phyloP scores from a whole-genome alignment of 75 land plant genomes.

The Gnetum montanum region DNA sequence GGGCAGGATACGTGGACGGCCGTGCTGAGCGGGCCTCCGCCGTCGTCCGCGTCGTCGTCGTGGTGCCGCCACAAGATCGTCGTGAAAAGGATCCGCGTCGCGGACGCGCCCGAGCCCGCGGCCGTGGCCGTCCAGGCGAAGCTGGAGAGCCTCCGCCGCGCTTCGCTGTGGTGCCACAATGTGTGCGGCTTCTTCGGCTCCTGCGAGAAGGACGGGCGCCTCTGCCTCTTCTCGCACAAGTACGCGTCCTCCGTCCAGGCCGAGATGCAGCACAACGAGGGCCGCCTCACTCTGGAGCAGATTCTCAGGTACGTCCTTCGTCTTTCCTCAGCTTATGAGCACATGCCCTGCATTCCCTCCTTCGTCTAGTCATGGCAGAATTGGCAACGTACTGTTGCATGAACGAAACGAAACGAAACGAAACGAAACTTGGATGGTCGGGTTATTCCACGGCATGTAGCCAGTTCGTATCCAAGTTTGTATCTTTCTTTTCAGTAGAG shows the following conservation, averaged over 20 bases:
- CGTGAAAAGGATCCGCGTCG: conserved; percentile 56
- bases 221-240: conserved; percentile 72
- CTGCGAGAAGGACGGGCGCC: conserved; percentile 43
- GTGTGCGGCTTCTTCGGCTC: conserved; percentile 78
- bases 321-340: not conserved
- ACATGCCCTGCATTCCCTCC: not conserved
- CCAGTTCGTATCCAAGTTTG: too few relatives aligned
- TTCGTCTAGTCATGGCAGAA: too few relatives aligned
- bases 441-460: too few relatives aligned
- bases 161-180: conserved; percentile 88
- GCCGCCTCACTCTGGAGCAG: conserved; percentile 85
- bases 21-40: conserved; percentile 19
- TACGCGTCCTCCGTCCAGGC: conserved; percentile 58
- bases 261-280: conserved; percentile 77
- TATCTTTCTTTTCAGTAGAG: too few relatives aligned
- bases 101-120: conserved; percentile 60
- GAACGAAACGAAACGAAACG: too few relatives aligned
- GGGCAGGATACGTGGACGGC: conserved; percentile 77
- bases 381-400: too few relatives aligned
- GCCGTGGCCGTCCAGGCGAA: conserved; percentile 44
- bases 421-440: too few relatives aligned
- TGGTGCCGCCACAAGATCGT: conserved; percentile 72
- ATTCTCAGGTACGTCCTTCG: conserved; percentile 64
- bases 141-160: conserved; percentile 53
- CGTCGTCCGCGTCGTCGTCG: not conserved